Evolutionary conservation across 257 asterid genomes (phyloP), one percentile per base, ranked within the genome.

Genomic region (Solanum stenotomum): DNA sequence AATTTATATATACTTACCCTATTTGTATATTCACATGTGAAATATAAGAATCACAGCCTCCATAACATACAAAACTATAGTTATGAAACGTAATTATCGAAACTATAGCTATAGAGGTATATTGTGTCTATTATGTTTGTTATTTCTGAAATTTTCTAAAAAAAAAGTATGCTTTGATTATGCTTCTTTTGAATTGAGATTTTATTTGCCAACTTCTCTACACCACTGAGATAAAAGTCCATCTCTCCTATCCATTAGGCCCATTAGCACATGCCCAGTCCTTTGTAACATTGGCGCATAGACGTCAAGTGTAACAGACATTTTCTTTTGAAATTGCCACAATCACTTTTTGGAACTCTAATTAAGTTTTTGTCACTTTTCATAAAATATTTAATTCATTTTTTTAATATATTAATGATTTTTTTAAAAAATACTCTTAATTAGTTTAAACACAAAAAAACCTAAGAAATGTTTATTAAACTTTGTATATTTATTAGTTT

Each of bases 81-180:
- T 5, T 49, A 49, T 49, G 3, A 0, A 49, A 2, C 0, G 3
- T 0, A 5, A 49, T 49, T 15, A 49, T 5, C 8, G 0, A 49
- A 49, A 15, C 0, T 15, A 49, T 15, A 15, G 22, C 22, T 15
- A 15, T 14, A 49, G 22, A 49, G 7, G 0, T 5, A 15, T 14
- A 46, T 46, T 49, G 6, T 15, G 59, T 49, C 6, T 14, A 46
- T 46, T 49, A 15, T 49, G 59, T 49, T 49, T 15, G 59, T 49
- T 14, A 49, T 15, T 49, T 49, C 20, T 49, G 8, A 5, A 49
- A 15, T 49, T 49, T 49, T 49, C 59, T 49, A 5, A 12, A 12
- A 11, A 14, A 14, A 5, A 13, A 14, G 59, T 5, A 61, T 22
- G 68, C n/a, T 61, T 52, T 61, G 13, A 10, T 61, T 22, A 3